phyloP scores from a whole-genome alignment of 345 rosid species.

The rapeseed (Brassica napus) region Da-Ae NC_063451.1:28827001-28827500 shows the following conservation, averaged over 20 bases:
- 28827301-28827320: conserved; percentile 15
- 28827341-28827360: conserved; percentile 24
- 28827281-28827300: conserved; percentile 27
- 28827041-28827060: conserved; percentile 43
- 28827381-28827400: conserved; percentile 10
- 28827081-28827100: not conserved
- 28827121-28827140: not conserved
- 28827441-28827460: conserved; percentile 14
- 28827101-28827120: not conserved
- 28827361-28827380: conserved; percentile 13
- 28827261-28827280: not conserved
- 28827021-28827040: conserved; percentile 85
- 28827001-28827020: conserved; percentile 72
- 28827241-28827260: not conserved
- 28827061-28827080: conserved; percentile 10
- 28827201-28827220: conserved; percentile 28
- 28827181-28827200: not conserved
- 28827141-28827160: conserved; percentile 8
- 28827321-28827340: conserved; percentile 22
- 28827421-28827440: conserved; percentile 35
- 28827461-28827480: conserved; percentile 33
- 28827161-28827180: conserved; percentile 25
- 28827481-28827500: not conserved
- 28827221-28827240: conserved; percentile 34
- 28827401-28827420: not conserved